These are phyloP conservation scores for Nakazawaea pomicola DNA, from an alignment of 805 yeast genomes.

Conservation along the genomic window DNA sequence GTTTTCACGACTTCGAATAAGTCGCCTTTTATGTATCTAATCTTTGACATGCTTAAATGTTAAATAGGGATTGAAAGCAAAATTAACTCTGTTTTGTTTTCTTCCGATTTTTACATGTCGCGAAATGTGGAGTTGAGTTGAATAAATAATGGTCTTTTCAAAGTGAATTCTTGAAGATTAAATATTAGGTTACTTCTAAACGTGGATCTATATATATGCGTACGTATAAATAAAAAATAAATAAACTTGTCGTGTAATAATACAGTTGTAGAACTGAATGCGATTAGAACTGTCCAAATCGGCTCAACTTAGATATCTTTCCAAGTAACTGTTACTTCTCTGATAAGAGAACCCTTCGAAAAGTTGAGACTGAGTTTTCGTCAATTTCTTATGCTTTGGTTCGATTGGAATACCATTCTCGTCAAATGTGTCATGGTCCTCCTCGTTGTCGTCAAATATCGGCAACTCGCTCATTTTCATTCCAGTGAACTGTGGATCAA, in stretches of 20 bases:
- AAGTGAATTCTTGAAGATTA: too few relatives aligned
- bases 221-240: too few relatives aligned
- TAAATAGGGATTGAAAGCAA: too few relatives aligned
- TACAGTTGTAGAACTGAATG: too few relatives aligned
- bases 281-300: too few relatives aligned
- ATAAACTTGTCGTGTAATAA: too few relatives aligned
- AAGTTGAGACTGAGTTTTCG: conserved; percentile 7
- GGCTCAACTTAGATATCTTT: conserved; percentile 18
- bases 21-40: conserved; percentile 51
- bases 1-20: conserved; percentile 35
- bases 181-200: too few relatives aligned
- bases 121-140: too few relatives aligned
- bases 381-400: not conserved
- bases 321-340: conserved; percentile 34
- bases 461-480: conserved; percentile 41
- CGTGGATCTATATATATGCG: too few relatives aligned
- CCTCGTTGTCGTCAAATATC: conserved; percentile 8
- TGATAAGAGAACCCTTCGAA: conserved; percentile 42
- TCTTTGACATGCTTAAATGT: conserved; percentile 15
- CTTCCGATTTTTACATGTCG: too few relatives aligned
- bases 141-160: too few relatives aligned
- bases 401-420: conserved; percentile 6
- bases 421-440: conserved; percentile 1
- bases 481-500: conserved; percentile 72
- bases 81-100: too few relatives aligned